Evolutionary conservation across 352 stramenopile genomes (phyloP).

Genomic region (Globisporangium polare): DNA sequence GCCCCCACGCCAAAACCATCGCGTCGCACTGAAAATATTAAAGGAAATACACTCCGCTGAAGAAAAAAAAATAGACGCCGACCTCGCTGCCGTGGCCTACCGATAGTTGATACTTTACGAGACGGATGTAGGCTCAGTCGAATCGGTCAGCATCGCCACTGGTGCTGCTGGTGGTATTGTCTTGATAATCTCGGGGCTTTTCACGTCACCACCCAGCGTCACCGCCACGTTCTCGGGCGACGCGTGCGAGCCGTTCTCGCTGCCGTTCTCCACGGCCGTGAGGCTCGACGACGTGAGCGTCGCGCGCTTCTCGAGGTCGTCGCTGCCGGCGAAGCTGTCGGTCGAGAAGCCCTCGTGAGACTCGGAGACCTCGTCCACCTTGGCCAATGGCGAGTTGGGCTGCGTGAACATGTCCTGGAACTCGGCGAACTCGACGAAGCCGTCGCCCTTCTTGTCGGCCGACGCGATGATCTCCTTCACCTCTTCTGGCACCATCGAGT

Average conservation of each 20-base stretch:
- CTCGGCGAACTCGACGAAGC: constrained; percentile 87
- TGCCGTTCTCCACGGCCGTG: not conserved
- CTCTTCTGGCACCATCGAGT: constrained; percentile 83
- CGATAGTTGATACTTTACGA: constrained; percentile 2
- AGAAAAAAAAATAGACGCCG: not conserved
- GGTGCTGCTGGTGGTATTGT: constrained; percentile 1
- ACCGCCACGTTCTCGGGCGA: not conserved
- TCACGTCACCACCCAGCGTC: not conserved
- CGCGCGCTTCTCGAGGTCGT: constrained; percentile 23
- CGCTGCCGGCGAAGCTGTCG: constrained; percentile 16
- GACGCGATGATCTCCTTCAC: constrained; percentile 89
- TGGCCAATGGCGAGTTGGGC: constrained; percentile 26
- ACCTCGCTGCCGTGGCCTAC: not conserved
- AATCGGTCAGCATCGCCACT: not conserved
- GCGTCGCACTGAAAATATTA: not conserved
- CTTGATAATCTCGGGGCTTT: not conserved
- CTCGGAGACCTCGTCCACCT: constrained; percentile 30
- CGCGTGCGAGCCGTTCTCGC: constrained; percentile 3
- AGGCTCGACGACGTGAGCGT: constrained; percentile 14
- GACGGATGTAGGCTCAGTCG: constrained; percentile 1
- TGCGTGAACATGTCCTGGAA: constrained; percentile 78
- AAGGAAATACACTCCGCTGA: not conserved
- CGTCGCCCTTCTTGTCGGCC: constrained; percentile 77
- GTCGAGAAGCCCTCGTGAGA: constrained; percentile 21
- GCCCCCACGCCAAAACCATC: not conserved